These are phyloP conservation scores for Aspergillus bridgeri DNA, from an alignment of 495 filamentous ascomycete genomes.

Conservation along the genomic window DNA sequence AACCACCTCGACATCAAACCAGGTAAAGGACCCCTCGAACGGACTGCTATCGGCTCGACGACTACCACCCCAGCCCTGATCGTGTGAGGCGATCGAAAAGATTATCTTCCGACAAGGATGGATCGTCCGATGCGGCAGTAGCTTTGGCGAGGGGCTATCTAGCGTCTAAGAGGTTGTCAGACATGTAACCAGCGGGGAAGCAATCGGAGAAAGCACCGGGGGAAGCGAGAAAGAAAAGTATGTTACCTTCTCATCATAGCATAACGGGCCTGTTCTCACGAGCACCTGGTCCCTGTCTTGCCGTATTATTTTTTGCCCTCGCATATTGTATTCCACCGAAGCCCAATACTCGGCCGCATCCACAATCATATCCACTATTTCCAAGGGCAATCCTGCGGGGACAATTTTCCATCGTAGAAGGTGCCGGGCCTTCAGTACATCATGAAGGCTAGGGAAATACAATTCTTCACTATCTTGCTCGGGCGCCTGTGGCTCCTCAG, in stretches of 20 bases:
- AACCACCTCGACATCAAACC: conserved; percentile 62
- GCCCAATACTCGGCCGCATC: conserved; percentile 74
- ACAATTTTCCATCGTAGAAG: conserved; percentile 41
- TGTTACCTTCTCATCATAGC: conserved; percentile 35
- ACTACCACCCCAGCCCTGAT: conserved; percentile 61
- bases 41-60: conserved; percentile 32
- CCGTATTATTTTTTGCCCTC: conserved; percentile 21
- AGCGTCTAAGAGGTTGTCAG: conserved; percentile 13
- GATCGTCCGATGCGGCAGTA: conserved; percentile 35
- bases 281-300: conserved; percentile 40
- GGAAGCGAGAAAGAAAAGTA: too few species aligned
- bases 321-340: conserved; percentile 31
- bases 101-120: conserved; percentile 54
- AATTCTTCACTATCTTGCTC: background rate
- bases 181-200: background rate
- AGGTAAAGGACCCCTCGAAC: conserved; percentile 61
- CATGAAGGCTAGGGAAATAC: conserved; percentile 29
- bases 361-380: conserved; percentile 64
- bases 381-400: conserved; percentile 48
- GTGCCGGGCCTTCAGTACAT: conserved; percentile 36
- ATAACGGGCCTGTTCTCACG: conserved; percentile 39
- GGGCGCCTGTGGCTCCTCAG: background rate
- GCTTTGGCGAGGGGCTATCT: conserved; percentile 13
- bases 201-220: too few species aligned
- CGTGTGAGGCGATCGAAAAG: conserved; percentile 60